Conservation (phyloP, 176 grass and related monocot species). For the Raddia guianensis region DNA sequence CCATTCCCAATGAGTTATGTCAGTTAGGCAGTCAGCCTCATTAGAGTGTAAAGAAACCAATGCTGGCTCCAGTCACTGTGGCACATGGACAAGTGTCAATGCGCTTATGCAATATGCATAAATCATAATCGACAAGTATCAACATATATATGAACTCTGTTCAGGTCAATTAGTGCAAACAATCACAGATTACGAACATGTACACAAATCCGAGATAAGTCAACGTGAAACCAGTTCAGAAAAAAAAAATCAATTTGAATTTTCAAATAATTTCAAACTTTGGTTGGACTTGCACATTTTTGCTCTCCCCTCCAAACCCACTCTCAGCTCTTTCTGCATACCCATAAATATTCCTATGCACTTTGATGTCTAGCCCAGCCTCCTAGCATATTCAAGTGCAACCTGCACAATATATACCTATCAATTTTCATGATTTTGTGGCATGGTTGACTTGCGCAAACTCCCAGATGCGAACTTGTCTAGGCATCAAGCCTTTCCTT, state of each 20-base stretch:
- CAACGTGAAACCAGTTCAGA: neutral
- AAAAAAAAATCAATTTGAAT: neutral
- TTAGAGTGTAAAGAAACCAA: neutral
- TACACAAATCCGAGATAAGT: neutral
- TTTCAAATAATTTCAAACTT: neutral
- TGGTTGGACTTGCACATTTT: neutral
- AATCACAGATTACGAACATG: neutral
- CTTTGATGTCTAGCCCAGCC: neutral
- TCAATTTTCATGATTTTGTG: neutral
- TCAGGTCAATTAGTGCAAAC: neutral
- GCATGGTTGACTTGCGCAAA: neutral
- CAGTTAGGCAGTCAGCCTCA: neutral
- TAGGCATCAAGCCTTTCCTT: neutral
- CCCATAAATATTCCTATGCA: neutral
- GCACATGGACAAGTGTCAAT: conserved; percentile 35
- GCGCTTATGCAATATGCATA: neutral
- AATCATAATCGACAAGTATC: neutral
- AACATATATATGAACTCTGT: neutral
- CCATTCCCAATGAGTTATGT: conserved; percentile 10
- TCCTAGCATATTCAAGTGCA: neutral
- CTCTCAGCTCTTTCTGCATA: neutral
- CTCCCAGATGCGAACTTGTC: neutral
- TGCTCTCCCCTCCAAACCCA: neutral
- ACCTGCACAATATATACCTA: neutral
- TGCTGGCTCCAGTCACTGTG: neutral